Base-by-base conservation (phyloP, 768 basidiomycete species). In the Hericium coralloides region DNA sequence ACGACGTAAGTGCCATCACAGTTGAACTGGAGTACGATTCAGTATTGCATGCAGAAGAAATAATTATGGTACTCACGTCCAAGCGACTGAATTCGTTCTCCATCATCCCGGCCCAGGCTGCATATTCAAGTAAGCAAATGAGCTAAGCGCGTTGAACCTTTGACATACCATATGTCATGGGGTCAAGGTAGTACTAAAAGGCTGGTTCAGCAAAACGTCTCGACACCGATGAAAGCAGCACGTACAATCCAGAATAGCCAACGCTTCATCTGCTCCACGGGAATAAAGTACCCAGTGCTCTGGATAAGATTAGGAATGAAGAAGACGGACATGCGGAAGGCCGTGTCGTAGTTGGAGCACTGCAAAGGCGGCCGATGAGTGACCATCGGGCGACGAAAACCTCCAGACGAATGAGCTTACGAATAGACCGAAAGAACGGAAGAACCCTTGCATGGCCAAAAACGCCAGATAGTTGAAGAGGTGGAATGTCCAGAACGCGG, bases 211-310 rank as follows among this genome's bases (percentile, higher is more conserved):
- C 37, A 37, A 31, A 4, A 17, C 49, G 18, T 8, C 14, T 47
- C 18, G 25, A 39, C 9, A 3, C 25, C 23, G 23, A 26, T 8
- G 10, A 23, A 12, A 20, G 15, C 26, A 45, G 17, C 2, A 74
- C 83, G 60, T 63, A 85, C 84, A 31, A 92, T 84, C 91, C 91
- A 93, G 73, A 89, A 90, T 9, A 93, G 66, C 87, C 87, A 92
- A 45, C 83, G 74, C 66, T 89, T 87, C 86, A 89, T 88, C 59
- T 78, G 73, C 60, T 75, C 74, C 7, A 80, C 78, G 0, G 85
- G 85, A 58, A 89, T 80, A 53, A 83, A 78, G 65, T 87, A 87
- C 4, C 87, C 88, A 18, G 79, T 74, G 65, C 87, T 92, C 62
- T 83, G 73, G 54, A 90, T 73, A 65, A 92, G 81, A 66, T 86